A percentile compares a stretch with the other conserved stretches of the same genome.
phyloP scores from a whole-genome alignment of 2,329 filamentous ascomycete genomes.

The Graphilbum ipis-grandicollis region DNA sequence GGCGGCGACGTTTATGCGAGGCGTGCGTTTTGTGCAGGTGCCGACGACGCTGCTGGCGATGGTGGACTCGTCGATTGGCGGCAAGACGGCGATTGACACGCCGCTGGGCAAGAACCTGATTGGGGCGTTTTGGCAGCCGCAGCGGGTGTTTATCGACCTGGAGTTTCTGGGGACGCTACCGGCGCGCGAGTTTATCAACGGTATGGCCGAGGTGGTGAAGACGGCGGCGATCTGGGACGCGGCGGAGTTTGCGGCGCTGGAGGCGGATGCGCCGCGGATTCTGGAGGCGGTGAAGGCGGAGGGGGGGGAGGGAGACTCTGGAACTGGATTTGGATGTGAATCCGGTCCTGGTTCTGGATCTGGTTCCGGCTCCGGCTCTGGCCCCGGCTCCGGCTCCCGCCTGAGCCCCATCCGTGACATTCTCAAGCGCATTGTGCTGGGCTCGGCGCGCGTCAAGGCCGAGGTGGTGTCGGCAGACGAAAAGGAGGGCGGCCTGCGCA shows the following conservation, averaged over 20 bases:
- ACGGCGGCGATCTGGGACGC: conserved; percentile 95
- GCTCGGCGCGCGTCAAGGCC: conserved; percentile 85
- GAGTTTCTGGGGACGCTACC: conserved; percentile 82
- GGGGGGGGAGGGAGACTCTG: too few species aligned
- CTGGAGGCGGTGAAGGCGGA: conserved; percentile 48
- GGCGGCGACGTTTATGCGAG: conserved; percentile 95
- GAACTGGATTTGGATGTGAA: too few species aligned
- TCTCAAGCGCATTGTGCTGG: conserved; percentile 66
- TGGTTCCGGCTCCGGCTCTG: too few species aligned
- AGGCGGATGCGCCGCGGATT: conserved; percentile 64
- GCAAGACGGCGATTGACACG: conserved; percentile 95
- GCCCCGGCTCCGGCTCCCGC: too few species aligned
- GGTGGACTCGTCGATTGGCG: conserved; percentile 97
- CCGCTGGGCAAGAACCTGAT: conserved; percentile 92
- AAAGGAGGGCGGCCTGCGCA: conserved; percentile 81
- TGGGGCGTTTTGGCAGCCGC: conserved; percentile 91
- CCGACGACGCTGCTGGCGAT: conserved; percentile 89
- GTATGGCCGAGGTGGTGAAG: conserved; percentile 97
- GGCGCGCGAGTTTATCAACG: conserved; percentile 87
- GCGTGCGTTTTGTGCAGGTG: conserved; percentile 89
- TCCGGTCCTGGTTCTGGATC: too few species aligned
- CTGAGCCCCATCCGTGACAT: conserved; percentile 54
- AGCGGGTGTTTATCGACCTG: conserved; percentile 86
- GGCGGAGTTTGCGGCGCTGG: conserved; percentile 66
- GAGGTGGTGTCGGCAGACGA: conserved; percentile 90